Evolutionary conservation across 257 asterid species (phyloP).

Genomic region (Plantago elongata): DNA sequence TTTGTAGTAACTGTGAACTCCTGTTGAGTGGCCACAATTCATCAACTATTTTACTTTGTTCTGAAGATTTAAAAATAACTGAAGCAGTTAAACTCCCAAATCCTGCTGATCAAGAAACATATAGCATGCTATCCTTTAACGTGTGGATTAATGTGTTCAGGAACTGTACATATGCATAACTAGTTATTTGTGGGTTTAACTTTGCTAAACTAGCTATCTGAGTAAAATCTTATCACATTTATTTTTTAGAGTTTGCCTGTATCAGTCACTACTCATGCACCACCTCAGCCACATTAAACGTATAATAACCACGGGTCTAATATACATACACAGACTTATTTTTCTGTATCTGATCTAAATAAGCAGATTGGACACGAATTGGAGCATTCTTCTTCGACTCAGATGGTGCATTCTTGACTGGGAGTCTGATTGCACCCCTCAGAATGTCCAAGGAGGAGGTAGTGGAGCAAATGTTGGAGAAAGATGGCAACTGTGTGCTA

Average conservation of each 20-base stretch:
- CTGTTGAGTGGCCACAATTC: constrained; percentile 6
- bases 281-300: too few species aligned
- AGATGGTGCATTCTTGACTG: constrained; percentile 59
- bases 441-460: constrained; percentile 38
- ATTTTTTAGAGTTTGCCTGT: too few species aligned
- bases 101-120: neutral
- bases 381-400: constrained; percentile 83
- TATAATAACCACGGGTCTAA: too few species aligned
- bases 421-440: constrained; percentile 39
- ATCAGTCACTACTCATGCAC: too few species aligned
- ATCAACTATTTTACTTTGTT: constrained; percentile 3
- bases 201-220: neutral
- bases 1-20: neutral
- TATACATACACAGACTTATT: neutral
- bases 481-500: constrained; percentile 51
- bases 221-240: too few species aligned
- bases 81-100: neutral
- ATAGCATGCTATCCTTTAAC: neutral
- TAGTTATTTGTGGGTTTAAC: neutral
- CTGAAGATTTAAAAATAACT: neutral
- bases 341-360: constrained; percentile 16
- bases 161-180: neutral
- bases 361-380: constrained; percentile 85
- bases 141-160: neutral
- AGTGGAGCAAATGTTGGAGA: constrained; percentile 37